A percentile compares a stretch with the other conserved stretches of the same genome.
Evolutionary conservation across 176 grass and related monocot genomes (phyloP).

Genomic region (Carex kokanica): DNA sequence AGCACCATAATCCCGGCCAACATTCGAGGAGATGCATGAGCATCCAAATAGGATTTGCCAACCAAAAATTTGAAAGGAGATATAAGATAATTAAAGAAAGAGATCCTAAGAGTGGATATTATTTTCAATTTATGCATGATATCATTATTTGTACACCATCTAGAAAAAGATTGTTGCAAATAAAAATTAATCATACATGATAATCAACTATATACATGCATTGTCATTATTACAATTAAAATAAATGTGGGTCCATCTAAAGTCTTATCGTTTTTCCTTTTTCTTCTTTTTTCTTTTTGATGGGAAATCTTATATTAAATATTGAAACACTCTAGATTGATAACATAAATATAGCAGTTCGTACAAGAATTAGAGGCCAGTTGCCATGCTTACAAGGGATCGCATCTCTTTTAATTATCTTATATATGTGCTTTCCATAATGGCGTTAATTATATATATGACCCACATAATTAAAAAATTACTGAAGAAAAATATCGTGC

Average conservation of each 20-base stretch:
- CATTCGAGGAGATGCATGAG: neutral
- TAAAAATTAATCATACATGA: neutral
- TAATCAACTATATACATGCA: neutral
- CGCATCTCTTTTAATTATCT: neutral
- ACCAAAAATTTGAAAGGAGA: neutral
- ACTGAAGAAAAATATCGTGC: neutral
- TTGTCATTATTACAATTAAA: neutral
- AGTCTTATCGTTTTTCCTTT: neutral
- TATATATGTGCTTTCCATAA: neutral
- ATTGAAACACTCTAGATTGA: neutral
- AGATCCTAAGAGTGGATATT: neutral
- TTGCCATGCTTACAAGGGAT: neutral
- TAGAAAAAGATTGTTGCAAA: neutral
- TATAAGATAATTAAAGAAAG: neutral
- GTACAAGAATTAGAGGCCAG: constrained; percentile 13
- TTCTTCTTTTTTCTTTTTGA: neutral
- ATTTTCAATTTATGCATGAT: constrained; percentile 5
- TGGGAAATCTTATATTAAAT: neutral
- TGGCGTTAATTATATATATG: constrained; percentile 1
- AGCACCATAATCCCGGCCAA: neutral
- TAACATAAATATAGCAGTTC: constrained; percentile 6
- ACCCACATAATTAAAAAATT: neutral
- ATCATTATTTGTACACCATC: neutral
- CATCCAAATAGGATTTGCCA: neutral
- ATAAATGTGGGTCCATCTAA: constrained; percentile 2